Evolutionary conservation across 2,329 filamentous ascomycete genomes (phyloP), one percentile per base, ranked within the genome.

Genomic region (Fusarium sp.): DNA sequence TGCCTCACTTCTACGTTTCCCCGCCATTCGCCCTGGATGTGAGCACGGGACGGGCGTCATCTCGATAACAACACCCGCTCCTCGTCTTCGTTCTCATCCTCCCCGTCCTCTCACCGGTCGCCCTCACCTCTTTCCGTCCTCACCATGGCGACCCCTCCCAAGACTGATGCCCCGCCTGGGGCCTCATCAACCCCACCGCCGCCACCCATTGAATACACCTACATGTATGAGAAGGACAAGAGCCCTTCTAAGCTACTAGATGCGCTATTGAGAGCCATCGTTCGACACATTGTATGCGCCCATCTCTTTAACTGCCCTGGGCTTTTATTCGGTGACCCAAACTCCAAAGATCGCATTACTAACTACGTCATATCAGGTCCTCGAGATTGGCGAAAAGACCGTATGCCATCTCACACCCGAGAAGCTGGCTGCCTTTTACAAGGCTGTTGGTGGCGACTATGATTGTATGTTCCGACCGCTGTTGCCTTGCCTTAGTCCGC

Each of bases 371-470:
- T 64, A 47, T 54, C 47, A 92, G 90, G 84, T 85, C 51, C 78
- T 82, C 48, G 81, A 90, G 52, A 82, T 92, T 64, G 89, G 89
- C 60, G 88, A 91, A 77, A 86, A 82, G 72, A 82, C 83, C 30
- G 82, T 85, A 23, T 80, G 79, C 41, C 79, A 83, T 52, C 79
- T 92, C 39, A 92, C 88, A 7, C 91, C 92, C 0, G 82, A 86
- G 55, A 94, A 94, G 77, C 83, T 95, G 43, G 91, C 92, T n/a
- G 85, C 88, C 40, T 95, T 94, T 77, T 95, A 95, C 81, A 90
- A 89, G 76, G 84, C 86, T 30, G 91, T 94, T 15, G 93, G 92
- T 60, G 91, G 91, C 47, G 88, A 95, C 76, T 94, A 92, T 79
- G 92, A 95, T 77, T 82, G 88, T 90, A 74, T 69, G 81, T 74